Evolutionary conservation across 768 basidiomycete genomes (phyloP), one percentile per base, ranked within the genome.

Genomic region (Mrakia blollopis): DNA sequence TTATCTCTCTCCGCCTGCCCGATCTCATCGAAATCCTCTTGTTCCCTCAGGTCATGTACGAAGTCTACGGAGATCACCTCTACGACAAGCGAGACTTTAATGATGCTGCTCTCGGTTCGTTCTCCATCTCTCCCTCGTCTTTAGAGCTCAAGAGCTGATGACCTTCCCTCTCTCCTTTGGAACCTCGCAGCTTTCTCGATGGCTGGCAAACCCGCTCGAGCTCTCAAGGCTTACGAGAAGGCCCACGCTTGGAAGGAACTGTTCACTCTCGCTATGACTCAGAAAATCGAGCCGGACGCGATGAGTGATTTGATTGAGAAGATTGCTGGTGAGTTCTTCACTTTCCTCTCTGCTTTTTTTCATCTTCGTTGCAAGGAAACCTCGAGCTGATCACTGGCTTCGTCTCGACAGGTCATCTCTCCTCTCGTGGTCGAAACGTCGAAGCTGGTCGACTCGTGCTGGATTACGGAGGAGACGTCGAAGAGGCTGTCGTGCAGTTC

Each of bases 221-320:
- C 95, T 1, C 89, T 99, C 88, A 86, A 91, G 13, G 90, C 95
- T 0, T 89, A 94, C 80, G 95, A 98, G 83, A 91, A 90, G 75
- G 91, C 91, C 0, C 85, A 93, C 44, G 88, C 91, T 73, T 99
- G 96, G 96, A 90, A 91, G 80, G 93, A 95, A 79, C 85, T 97
- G 0, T 98, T 99, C 83, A 89, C 92, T 35, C 85, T 97, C 37
- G 91, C 91, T 3, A 80, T 87, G 30, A 86, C 85, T 37, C 86
- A 88, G 68, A 84, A 86, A 2, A 80, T 88, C 14, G 77, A 86
- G 0, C 84, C 84, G 39, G 89, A 90, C 18, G 89, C 91, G 62
- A 81, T 93, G 14, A 82, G 85, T 21, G 87, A 87, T 2, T 88
- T 90, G 80, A 93, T 88, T 18, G 89, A 91, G 81, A 89, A 93